Evolutionary conservation across 805 yeast genomes (phyloP), one percentile per base, ranked within the genome.

Genomic region (Hanseniaspora hatyaiensis): DNA sequence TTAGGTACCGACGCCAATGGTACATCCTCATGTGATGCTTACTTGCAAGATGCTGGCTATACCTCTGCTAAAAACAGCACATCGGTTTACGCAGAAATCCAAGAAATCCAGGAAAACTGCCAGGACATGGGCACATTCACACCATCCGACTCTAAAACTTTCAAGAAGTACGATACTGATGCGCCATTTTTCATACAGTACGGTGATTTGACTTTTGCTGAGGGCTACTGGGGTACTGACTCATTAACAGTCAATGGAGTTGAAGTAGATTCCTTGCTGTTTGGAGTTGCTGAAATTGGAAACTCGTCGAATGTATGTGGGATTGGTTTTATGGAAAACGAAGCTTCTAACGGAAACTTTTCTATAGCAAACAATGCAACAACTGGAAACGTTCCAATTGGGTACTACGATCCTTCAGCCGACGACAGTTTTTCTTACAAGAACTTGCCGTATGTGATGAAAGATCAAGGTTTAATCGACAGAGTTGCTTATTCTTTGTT

Each of bases 401-500:
- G 29, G 6, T 26, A 8, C 6, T 26, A 26, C 29, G 11, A 6
- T 11, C 18, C 6, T 9, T 18, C 24, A 8, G 24, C n/a, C n/a
- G n/a, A 6, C n/a, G 24, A 34, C n/a, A 3, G 24, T 6, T 34
- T 34, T 11, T 6, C 24, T 20, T 84, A 84, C 62, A 69, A 72
- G 49, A 84, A 85, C 60, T 64, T 84, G 49, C 95, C 95, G 0
- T 53, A 68, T 47, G 72, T 72, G 50, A 61, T 85, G 67, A 77
- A 70, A 43, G 58, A 65, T 29, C 72, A 73, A 45, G 88, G 87
- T 0, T 57, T 73, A 34, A 81, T 77, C 51, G 56, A 69, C 38
- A 69, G 71, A 42, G 67, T 69, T 33, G 74, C 74, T 1, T 83
- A 80, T 59, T 81, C 89, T 0, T 65, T 83, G 47, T 81, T 67